Evolutionary conservation across 306 rosid species (phyloP), one percentile per base, ranked within the genome.

Genomic region (Ziziphus jujuba): DNA sequence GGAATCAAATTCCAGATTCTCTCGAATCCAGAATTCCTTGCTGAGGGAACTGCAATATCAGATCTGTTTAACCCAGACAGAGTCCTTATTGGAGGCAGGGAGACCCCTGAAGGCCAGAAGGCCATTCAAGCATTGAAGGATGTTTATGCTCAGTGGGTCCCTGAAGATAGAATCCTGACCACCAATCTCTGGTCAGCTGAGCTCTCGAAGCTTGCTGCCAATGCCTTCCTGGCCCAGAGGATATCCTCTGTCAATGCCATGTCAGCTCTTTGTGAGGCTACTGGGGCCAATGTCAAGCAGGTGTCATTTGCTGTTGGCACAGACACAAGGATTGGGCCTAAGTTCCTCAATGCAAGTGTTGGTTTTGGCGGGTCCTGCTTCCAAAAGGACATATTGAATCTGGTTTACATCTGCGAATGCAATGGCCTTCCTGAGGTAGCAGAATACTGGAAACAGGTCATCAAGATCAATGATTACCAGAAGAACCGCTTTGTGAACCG

Each of bases 311-410:
- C 96, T 8, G 98, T 91, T 53, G 96, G 98, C 2, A 91, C 82
- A n/a, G 98, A 91, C 81, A 33, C 96, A 47, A 89, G 98, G 61
- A 91, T 91, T 36, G 98, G 98, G 47, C 91, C 98, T 7, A 91
- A 87, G 82, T 91, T 91, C 62, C 86, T 91, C 25, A 91, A 89
- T 19, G 95, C 91, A 19, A 91, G 98, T 77, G 96, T 91, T 65
- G 98, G 98, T n/a, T 91, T 91, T 56, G 98, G 98, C 21, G 96
- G 98, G 9, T 91, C 98, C 59, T 91, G 96, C 89, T 91, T 89
- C 86, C 98, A 91, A 82, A 91, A 91, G 80, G 98, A 91, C 38
- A 91, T 91, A 60, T 56, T 91, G 77, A 91, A 91, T 81, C 87
- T 91, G 52, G 91, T 91, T 36, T 91, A 91, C 81, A 91, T 91